Base-by-base conservation (phyloP, 2,329 filamentous ascomycete species). In the Geosmithia morbida region DNA sequence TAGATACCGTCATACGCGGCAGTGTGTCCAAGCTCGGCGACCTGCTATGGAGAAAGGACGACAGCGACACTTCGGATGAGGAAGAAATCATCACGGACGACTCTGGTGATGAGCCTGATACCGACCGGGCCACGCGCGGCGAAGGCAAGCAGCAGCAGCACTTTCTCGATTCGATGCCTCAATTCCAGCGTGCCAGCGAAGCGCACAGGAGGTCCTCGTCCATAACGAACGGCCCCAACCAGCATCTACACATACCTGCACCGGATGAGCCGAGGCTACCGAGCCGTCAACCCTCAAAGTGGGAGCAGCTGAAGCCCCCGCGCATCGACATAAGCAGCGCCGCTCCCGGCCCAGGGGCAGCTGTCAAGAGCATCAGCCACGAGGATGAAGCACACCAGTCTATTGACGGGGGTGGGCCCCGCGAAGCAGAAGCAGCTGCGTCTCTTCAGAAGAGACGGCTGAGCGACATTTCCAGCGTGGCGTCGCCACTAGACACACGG, bases 1-100 rank as follows among this genome's bases (percentile, higher is more conserved):
- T 90, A 51, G 85, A 87, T 51, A 84, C 78, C 29, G 73, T 87
- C 29, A 75, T 94, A 43, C 72, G 74, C 22, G 75, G 69, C 7
- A 65, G 75, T 20, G 72, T 79, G 6, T 75, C 72, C 22, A 77
- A 71, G 54, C 60, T 79, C 14, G 70, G 74, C 29, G 75, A 78
- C 46, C 64, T 79, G 46, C 53, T 79, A 19, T 78, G 76, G 73
- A 72, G 69, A 52, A 76, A 69, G 50, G 74, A 78, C 10, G 54
- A 61, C n/a, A 19, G 19, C 22, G 48, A 48, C 17, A 37, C 26
- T 18, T 46, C 45, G 8, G 68, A 72, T 7, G 54, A 56, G 10
- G 64, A 68, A 4, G 33, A 37, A 37, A 11, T 13, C 11, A 37
- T 16, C 14, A 66, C 68, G 2, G 69, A 72, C 20, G 72, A 74